phyloP scores from a whole-genome alignment of 177 flowering plant species.

The Vitis hybrid region DNA sequence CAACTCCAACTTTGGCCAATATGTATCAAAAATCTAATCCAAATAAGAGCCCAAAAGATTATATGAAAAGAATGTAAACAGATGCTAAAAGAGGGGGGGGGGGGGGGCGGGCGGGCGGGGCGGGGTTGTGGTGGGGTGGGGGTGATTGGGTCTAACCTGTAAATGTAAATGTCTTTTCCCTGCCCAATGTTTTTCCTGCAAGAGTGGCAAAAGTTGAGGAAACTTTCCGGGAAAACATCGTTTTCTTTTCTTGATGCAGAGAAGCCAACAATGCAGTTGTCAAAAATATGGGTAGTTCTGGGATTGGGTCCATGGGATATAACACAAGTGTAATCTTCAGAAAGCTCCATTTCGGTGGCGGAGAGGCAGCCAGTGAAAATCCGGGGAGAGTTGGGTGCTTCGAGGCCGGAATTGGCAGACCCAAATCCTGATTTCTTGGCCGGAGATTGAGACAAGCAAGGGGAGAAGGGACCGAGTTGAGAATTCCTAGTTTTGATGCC shows the following conservation, averaged over 20 bases:
- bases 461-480: constrained; percentile 34
- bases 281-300: constrained; percentile 73
- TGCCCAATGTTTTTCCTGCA: constrained; percentile 72
- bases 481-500: constrained; percentile 52
- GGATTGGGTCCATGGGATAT: constrained; percentile 72
- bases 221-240: constrained; percentile 25
- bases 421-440: constrained; percentile 37
- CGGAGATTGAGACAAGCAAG: constrained; percentile 23
- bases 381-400: constrained; percentile 29
- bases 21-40: too few species aligned
- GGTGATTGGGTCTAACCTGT: constrained; percentile 50
- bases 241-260: constrained; percentile 27
- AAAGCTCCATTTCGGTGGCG: constrained; percentile 69
- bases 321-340: constrained; percentile 85
- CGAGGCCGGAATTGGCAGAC: constrained; percentile 32
- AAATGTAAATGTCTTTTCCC: constrained; percentile 83
- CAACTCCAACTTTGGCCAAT: too few species aligned
- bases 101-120: too few species aligned
- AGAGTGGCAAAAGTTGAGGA: constrained; percentile 63
- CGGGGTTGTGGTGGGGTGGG: too few species aligned
- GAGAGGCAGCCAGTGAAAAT: constrained; percentile 49
- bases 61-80: too few species aligned
- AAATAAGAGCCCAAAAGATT: too few species aligned
- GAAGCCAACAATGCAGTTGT: constrained; percentile 49
- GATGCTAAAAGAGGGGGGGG: not conserved